Evolutionary conservation across 169 alveolate species (phyloP).

Genomic region (Plasmodium gaboni): DNA sequence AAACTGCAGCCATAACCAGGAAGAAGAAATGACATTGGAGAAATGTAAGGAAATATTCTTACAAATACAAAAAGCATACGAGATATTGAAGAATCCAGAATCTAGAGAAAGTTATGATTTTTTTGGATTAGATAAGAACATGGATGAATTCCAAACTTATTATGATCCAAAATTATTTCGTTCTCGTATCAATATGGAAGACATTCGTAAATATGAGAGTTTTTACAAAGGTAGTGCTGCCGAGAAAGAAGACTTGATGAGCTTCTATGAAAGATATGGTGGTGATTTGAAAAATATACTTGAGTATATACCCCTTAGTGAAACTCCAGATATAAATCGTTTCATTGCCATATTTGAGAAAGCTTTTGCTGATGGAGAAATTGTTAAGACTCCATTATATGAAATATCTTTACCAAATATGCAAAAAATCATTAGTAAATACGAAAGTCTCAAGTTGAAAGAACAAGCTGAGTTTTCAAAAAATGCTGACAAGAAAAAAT

Average conservation of each 20-base stretch:
- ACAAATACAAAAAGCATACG: conserved; percentile 85
- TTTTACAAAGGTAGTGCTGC: conserved; percentile 79
- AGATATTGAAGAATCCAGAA: conserved; percentile 82
- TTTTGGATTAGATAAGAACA: conserved; percentile 70
- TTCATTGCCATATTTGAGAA: conserved; percentile 74
- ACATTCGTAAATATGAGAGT: conserved; percentile 78
- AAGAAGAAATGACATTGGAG: conserved; percentile 41
- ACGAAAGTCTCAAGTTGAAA: background rate
- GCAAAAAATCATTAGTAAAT: conserved; percentile 18
- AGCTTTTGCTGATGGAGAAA: conserved; percentile 65
- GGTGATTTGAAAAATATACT: conserved; percentile 81
- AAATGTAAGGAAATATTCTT: conserved; percentile 80
- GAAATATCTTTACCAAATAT: conserved; percentile 27
- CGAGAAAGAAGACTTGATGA: conserved; percentile 84
- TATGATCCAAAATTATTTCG: conserved; percentile 55
- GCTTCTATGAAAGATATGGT: conserved; percentile 81
- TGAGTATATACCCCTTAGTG: conserved; percentile 82
- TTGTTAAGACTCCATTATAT: conserved; percentile 15
- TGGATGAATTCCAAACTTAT: conserved; percentile 34
- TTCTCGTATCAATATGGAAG: conserved; percentile 63
- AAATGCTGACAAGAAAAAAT: conserved; percentile 1
- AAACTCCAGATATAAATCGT: conserved; percentile 78
- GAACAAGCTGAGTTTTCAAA: background rate
- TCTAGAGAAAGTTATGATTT: conserved; percentile 81
- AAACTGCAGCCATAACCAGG: background rate